Evolutionary conservation across 192 early-diverging fungal species (phyloP).

Genomic region (Entomortierella chlamydospora): DNA sequence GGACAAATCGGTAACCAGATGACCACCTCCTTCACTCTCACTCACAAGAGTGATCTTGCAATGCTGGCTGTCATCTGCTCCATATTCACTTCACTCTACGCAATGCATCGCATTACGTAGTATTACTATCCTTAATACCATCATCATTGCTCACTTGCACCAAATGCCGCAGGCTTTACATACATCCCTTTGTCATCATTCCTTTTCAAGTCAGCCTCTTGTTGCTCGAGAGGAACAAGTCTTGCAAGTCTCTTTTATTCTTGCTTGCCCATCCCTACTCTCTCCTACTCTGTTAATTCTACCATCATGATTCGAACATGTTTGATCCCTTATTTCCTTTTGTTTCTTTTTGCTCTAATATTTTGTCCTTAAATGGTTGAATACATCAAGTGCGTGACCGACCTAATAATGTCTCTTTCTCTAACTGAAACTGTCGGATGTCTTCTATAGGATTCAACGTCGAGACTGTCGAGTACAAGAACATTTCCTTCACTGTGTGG

Average conservation of each 20-base stretch:
- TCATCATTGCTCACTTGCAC: neutral
- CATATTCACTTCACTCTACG: too few species aligned
- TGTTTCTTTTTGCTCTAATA: neutral
- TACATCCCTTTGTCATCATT: neutral
- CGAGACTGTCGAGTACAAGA: constrained; percentile 98
- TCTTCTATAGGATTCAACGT: constrained; percentile 88
- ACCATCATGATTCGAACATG: too few species aligned
- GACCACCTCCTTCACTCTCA: too few species aligned
- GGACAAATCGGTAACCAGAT: too few species aligned
- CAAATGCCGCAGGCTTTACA: neutral
- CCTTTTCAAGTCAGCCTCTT: neutral
- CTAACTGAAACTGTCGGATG: constrained; percentile 10
- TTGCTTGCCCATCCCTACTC: neutral
- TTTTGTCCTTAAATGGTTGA: neutral
- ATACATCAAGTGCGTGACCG: neutral
- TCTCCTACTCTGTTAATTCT: neutral
- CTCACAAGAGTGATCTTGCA: too few species aligned
- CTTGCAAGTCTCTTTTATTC: neutral
- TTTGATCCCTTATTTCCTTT: neutral
- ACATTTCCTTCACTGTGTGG: constrained; percentile 98
- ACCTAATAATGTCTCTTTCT: neutral
- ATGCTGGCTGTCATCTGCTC: too few species aligned
- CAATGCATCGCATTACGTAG: too few species aligned
- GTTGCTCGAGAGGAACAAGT: neutral
- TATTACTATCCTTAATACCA: too few species aligned